Evolutionary conservation across 257 asterid genomes (phyloP).

Genomic region (Scutellaria barbata): DNA sequence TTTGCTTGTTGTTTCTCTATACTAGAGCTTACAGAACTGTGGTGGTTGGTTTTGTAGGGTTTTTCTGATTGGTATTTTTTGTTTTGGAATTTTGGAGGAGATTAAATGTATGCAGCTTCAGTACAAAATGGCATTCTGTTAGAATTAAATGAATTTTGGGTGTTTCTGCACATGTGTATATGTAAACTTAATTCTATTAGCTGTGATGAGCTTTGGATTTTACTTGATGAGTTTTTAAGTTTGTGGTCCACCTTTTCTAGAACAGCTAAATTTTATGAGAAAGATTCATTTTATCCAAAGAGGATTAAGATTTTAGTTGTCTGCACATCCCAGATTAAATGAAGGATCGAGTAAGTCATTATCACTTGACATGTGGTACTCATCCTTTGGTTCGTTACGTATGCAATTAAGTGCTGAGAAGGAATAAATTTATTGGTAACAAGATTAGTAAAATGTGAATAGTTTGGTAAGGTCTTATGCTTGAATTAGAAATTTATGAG

Average conservation of each 20-base stretch:
- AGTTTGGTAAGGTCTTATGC: constrained; percentile 1
- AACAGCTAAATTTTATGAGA: not conserved
- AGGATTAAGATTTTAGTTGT: not conserved
- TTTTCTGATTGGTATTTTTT: constrained; percentile 10
- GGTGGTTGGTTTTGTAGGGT: constrained; percentile 17
- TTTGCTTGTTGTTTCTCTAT: constrained; percentile 2
- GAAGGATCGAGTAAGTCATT: constrained; percentile 21
- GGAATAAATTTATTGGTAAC: not conserved
- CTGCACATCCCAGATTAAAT: constrained; percentile 9
- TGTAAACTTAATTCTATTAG: constrained; percentile 12
- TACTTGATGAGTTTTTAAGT: constrained; percentile 19
- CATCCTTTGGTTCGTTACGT: constrained; percentile 13
- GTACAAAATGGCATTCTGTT: constrained; percentile 4
- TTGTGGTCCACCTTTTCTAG: constrained; percentile 21
- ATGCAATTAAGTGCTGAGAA: constrained; percentile 1
- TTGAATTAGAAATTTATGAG: constrained; percentile 10
- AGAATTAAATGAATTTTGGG: not conserved
- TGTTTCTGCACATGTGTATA: not conserved
- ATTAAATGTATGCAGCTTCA: constrained; percentile 23
- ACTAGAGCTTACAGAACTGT: constrained; percentile 16
- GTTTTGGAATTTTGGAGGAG: constrained; percentile 16
- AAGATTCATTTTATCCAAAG: not conserved
- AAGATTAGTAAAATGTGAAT: not conserved
- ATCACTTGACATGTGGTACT: constrained; percentile 20
- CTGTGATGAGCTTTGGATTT: constrained; percentile 3